Evolutionary conservation across 805 yeast genomes (phyloP).

Genomic region (Ogataea nakhonphanomensis): DNA sequence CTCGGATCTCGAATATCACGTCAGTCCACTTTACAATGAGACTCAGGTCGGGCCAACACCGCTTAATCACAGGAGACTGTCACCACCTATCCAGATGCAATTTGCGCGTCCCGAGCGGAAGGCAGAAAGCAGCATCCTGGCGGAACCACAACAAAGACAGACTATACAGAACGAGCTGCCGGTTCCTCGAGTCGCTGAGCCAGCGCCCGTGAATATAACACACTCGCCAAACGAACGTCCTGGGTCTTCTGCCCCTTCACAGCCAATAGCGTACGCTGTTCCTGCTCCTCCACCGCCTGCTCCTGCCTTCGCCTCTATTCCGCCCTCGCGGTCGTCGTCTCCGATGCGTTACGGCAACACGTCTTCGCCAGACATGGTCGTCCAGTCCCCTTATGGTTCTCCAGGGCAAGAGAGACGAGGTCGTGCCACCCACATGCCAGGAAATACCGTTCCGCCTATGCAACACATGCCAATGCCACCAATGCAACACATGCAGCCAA

Average conservation of each 20-base stretch:
- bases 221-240: too few relatives aligned
- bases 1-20: not conserved
- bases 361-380: slow-evolving; percentile 5
- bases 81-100: not conserved
- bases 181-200: too few relatives aligned
- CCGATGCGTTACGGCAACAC: slow-evolving; percentile 6
- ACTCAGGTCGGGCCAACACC: too few relatives aligned
- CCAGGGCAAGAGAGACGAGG: slow-evolving; percentile 14
- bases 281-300: slow-evolving; percentile 1
- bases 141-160: not conserved
- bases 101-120: too few relatives aligned
- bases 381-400: slow-evolving; percentile 7
- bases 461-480: slow-evolving; percentile 1
- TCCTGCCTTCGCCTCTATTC: slow-evolving; percentile 1
- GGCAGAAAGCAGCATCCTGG: too few relatives aligned
- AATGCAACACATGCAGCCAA: slow-evolving; percentile 3
- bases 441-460: too few relatives aligned
- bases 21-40: too few relatives aligned
- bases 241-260: too few relatives aligned
- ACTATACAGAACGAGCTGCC: slow-evolving; percentile 2
- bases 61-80: not conserved
- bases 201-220: too few relatives aligned
- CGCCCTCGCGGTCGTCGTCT: slow-evolving; percentile 7
- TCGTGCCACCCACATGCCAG: not conserved
- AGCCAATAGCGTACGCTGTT: not conserved